Percentiles rank a stretch among this genome's conserved stretches.
Conservation (phyloP, 148 eudicot genomes). For the Amaranthus hypochondriacus region DNA sequence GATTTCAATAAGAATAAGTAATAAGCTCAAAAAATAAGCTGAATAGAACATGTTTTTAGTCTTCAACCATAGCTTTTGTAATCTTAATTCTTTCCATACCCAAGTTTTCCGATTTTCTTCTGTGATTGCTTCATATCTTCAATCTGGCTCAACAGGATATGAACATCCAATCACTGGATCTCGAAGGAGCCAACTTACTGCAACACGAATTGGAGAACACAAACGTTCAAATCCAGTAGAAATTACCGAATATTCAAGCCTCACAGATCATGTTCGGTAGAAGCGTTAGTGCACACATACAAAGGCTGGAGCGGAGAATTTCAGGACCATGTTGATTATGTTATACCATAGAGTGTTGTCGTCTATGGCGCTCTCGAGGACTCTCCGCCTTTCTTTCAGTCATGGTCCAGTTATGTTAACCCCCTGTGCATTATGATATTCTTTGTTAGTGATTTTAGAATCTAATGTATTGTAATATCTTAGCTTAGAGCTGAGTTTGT, state of each 20-base stretch:
- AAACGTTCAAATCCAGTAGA: conserved; percentile 35
- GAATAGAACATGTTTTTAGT: background rate
- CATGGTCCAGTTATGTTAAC: conserved; percentile 5
- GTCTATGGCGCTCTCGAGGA: background rate
- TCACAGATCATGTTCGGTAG: conserved; percentile 1
- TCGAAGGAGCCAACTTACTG: conserved; percentile 45
- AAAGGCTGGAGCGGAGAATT: conserved; percentile 11
- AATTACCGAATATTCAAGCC: background rate
- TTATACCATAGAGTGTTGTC: conserved; percentile 13
- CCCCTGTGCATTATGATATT: conserved; percentile 17
- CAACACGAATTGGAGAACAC: conserved; percentile 45
- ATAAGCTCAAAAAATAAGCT: no score
- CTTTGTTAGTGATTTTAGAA: conserved; percentile 17
- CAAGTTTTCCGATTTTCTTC: no score
- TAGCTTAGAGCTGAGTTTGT: conserved; percentile 15
- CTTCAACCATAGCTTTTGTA: background rate
- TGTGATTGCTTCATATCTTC: background rate
- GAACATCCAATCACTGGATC: conserved; percentile 37
- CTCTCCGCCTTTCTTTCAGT: background rate
- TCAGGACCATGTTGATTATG: conserved; percentile 14
- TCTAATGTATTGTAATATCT: conserved; percentile 5
- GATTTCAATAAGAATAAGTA: no score
- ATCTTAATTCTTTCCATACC: no score
- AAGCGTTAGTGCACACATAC: background rate
- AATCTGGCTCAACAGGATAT: conserved; percentile 35